phyloP scores from a whole-genome alignment of 2,329 filamentous ascomycete species.

The Apiospora arundinis region DNA sequence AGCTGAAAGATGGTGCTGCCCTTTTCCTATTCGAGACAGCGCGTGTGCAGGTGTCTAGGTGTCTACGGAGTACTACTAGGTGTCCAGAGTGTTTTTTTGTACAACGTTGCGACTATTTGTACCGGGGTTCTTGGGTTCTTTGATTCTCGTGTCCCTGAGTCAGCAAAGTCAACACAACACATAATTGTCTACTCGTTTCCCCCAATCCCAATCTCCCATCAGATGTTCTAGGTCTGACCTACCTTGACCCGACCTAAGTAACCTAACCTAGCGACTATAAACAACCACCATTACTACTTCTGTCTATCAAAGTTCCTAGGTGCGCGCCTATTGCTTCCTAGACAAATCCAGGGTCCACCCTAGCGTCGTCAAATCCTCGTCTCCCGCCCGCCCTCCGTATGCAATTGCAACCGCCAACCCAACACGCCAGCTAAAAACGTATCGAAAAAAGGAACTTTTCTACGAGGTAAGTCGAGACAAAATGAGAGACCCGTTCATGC shows the following conservation, averaged over 20 bases:
- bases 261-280: background rate
- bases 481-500: slow-evolving; percentile 13
- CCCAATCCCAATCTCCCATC: background rate
- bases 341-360: slow-evolving; percentile 11
- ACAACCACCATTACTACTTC: background rate
- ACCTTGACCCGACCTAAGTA: background rate
- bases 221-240: slow-evolving; percentile 5
- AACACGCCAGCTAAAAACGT: background rate
- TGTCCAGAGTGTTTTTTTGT: background rate
- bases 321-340: background rate
- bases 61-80: no score
- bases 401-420: background rate
- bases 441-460: background rate
- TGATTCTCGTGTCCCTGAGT: background rate
- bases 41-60: background rate
- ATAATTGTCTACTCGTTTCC: background rate
- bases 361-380: slow-evolving; percentile 2
- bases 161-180: slow-evolving; percentile 7
- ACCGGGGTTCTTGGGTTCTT: background rate
- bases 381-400: background rate
- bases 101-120: background rate
- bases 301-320: background rate
- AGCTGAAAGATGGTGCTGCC: background rate
- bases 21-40: background rate
- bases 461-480: slow-evolving; percentile 4